Conservation (phyloP, 2,329 filamentous ascomycete species). For the Penicillium sp. region DNA sequence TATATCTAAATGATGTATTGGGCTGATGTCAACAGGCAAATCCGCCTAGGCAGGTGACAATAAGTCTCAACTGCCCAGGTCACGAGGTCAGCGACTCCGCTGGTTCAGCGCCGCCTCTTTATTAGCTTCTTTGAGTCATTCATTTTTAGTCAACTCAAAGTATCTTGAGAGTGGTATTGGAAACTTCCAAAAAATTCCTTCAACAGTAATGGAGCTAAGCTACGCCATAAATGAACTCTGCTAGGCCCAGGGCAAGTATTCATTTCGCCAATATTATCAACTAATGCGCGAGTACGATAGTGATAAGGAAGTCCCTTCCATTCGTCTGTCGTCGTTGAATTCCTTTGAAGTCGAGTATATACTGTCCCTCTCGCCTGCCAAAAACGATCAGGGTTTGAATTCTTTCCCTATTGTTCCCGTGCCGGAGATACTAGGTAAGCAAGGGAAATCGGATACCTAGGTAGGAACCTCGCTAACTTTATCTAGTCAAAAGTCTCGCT, state of each 20-base stretch:
- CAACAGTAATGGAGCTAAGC: background rate
- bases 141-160: background rate
- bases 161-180: background rate
- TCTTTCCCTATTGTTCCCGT: background rate
- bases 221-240: background rate
- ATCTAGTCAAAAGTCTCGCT: background rate
- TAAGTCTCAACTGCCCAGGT: too few species aligned
- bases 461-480: background rate
- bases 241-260: background rate
- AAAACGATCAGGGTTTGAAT: background rate
- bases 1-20: too few species aligned
- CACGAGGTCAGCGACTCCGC: too few species aligned
- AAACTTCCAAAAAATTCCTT: background rate
- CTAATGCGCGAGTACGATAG: background rate
- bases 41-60: too few species aligned
- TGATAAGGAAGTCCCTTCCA: background rate
- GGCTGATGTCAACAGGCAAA: too few species aligned
- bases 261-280: background rate
- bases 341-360: background rate
- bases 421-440: background rate
- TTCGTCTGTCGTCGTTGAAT: constrained; percentile 1
- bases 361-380: background rate
- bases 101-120: too few species aligned
- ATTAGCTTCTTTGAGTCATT: too few species aligned
- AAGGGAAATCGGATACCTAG: background rate